Percentiles rank a stretch among this genome's conserved stretches.
phyloP scores from a whole-genome alignment of 164 flowering plant species.

The Paratinospora sagittata region DNA sequence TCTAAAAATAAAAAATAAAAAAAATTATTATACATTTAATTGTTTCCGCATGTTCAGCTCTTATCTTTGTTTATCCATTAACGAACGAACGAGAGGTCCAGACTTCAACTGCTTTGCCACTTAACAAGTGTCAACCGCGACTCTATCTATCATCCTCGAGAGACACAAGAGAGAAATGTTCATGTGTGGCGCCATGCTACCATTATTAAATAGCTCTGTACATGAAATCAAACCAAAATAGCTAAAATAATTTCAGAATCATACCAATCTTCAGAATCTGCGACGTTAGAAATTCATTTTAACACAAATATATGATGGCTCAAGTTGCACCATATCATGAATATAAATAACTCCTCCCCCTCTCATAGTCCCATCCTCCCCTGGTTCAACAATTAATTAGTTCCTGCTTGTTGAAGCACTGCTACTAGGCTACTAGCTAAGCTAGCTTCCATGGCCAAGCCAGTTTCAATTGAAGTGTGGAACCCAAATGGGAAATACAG shows the following conservation, averaged over 20 bases:
- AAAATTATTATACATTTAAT: too few relatives aligned
- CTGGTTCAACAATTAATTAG: not conserved
- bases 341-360: not conserved
- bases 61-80: constrained; percentile 27
- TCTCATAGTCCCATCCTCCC: not conserved
- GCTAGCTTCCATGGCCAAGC: constrained; percentile 60
- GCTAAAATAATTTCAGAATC: not conserved
- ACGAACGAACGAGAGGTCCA: constrained; percentile 31
- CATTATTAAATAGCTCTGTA: not conserved
- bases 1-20: too few relatives aligned
- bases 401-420: not conserved
- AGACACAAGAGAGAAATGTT: not conserved
- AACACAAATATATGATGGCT: not conserved
- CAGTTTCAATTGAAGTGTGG: constrained; percentile 79
- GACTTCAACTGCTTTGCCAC: constrained; percentile 7
- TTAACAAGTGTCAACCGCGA: constrained; percentile 3
- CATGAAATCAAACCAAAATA: not conserved
- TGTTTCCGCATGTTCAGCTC: not conserved
- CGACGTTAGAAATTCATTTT: too few relatives aligned
- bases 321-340: not conserved
- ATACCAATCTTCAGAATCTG: not conserved
- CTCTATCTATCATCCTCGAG: constrained; percentile 12
- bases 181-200: not conserved
- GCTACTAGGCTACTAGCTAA: too few relatives aligned
- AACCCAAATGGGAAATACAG: constrained; percentile 92